Base-by-base conservation (phyloP, 352 stramenopile genomes). In the Pythium periplocum region DNA sequence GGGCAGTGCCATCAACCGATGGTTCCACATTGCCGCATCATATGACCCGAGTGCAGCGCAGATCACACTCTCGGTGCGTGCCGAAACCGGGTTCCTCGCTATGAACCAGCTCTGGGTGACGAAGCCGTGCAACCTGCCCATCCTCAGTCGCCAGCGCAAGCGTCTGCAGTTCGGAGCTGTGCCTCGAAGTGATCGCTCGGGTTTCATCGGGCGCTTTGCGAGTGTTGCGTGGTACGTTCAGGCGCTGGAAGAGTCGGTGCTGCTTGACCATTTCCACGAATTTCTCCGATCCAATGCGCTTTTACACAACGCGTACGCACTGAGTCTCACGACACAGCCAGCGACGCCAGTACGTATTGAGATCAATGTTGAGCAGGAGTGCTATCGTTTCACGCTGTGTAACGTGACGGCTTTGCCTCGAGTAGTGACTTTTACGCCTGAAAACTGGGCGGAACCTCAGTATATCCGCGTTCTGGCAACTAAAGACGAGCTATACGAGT, bases 361-460 rank as follows among this genome's bases (percentile, higher is more conserved):
- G 4, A 43, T 87, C 1, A 69, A 76, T 17, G 61, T 71, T 0
- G 78, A 92, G 35, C 66, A 35, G 1, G 46, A 62, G n/a, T 90
- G 82, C 53, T 90, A 90, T 35, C 64, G 78, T n/a, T 92, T 87
- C 48, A 73, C 78, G 31, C 48, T 87, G 5, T 92, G 82, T 57
- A 89, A 92, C 57, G 62, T 79, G 4, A 81, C 75, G 0, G 59
- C 56, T 4, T 55, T 75, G 1, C 82, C 78, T 8, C 64, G 69
- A 0, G 54, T 63, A 1, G 8, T 92, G 0, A 33, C 53, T 2
- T 80, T 90, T 35, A 61, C 57, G 4, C 58, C 69, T 0, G 71
- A 87, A 38, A 61, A 74, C 31, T 90, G 74, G 74, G 59, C 53
- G 9, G 31, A 68, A 2, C 62, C 62, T 0, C 55, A 68, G 30